These are phyloP conservation scores for Zea luxurians DNA, from an alignment of 176 grass and related monocot species.

Conservation along the genomic window DNA sequence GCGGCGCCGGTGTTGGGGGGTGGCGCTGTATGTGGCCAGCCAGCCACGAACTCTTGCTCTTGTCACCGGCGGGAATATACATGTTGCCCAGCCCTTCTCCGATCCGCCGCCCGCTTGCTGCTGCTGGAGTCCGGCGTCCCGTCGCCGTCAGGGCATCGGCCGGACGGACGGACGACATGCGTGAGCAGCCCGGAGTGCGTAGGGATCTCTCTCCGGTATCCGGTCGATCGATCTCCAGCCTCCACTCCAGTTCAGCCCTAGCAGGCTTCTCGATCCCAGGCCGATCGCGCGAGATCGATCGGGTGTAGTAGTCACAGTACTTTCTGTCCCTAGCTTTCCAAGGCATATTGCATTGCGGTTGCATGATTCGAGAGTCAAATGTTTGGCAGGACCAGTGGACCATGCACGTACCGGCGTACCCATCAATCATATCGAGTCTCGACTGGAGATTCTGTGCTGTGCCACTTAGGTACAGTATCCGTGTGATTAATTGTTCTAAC, in stretches of 20 bases:
- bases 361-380: conserved; percentile 19
- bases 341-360: not conserved
- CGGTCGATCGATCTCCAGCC: too few relatives aligned
- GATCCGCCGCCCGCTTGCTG: not conserved
- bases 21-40: not conserved
- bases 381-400: conserved; percentile 18
- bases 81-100: not conserved
- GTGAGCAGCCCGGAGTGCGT: not conserved
- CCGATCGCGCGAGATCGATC: not conserved
- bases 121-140: not conserved
- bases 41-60: conserved; percentile 12
- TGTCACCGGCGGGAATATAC: conserved; percentile 48
- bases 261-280: too few relatives aligned
- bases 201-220: not conserved
- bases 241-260: not conserved
- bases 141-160: not conserved
- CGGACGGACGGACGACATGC: not conserved
- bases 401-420: not conserved
- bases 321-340: not conserved
- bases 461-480: not conserved
- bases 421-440: not conserved
- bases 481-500: too few relatives aligned
- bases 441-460: not conserved
- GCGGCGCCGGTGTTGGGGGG: not conserved
- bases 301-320: not conserved